These are phyloP conservation scores for Globisporangium solare DNA, from an alignment of 352 stramenopile species.

Conservation along the genomic window DNA sequence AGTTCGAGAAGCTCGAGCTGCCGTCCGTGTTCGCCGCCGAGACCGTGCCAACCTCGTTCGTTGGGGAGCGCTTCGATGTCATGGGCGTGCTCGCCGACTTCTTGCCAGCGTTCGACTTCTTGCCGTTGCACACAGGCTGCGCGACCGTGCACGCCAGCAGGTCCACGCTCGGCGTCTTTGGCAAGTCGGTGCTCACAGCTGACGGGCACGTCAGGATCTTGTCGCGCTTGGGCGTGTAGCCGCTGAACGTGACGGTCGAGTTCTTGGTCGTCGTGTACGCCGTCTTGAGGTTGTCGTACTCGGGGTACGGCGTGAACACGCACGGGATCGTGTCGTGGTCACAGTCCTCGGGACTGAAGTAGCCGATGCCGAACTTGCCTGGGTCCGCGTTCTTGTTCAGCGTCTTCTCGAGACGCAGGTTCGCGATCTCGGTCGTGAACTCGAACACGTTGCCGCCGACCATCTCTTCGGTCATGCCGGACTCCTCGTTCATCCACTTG, in stretches of 20 bases:
- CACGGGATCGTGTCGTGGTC: constrained; percentile 54
- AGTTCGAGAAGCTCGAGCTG: constrained; percentile 7
- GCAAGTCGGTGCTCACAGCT: constrained; percentile 23
- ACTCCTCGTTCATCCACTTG: constrained; percentile 77
- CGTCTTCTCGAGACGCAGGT: constrained; percentile 30
- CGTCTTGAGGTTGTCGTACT: constrained; percentile 67
- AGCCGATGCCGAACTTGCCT: constrained; percentile 70
- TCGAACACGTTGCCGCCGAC: constrained; percentile 76
- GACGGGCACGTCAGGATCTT: constrained; percentile 38
- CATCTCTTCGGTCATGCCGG: constrained; percentile 57
- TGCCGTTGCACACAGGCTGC: constrained; percentile 54
- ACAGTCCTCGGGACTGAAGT: constrained; percentile 64
- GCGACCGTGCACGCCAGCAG: constrained; percentile 38
- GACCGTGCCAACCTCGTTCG: constrained; percentile 7
- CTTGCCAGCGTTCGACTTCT: constrained; percentile 46
- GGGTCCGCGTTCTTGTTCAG: constrained; percentile 28
- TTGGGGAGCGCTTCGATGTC: constrained; percentile 18
- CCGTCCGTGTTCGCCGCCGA: constrained; percentile 11
- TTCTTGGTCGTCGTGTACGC: constrained; percentile 65
- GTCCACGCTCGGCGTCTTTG: constrained; percentile 21
- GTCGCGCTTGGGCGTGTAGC: constrained; percentile 30
- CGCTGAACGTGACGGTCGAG: constrained; percentile 40
- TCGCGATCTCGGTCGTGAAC: constrained; percentile 61
- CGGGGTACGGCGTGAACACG: constrained; percentile 61
- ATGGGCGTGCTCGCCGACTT: constrained; percentile 20